Evolutionary conservation across 2,329 filamentous ascomycete genomes (phyloP).

Genomic region (Triangularia setosa): DNA sequence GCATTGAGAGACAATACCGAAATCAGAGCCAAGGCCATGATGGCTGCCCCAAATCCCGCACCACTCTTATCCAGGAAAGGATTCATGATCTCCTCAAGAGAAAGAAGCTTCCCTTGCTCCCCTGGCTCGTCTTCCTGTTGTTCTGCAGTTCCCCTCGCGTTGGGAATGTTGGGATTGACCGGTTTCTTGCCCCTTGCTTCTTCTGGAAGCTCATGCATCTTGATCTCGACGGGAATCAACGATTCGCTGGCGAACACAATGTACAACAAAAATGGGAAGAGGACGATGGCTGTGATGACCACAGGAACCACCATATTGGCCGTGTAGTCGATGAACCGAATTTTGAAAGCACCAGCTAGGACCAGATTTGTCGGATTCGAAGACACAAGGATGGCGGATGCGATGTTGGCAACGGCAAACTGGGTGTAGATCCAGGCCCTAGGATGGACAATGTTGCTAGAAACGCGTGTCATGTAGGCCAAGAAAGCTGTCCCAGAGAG

Average conservation of each 20-base stretch:
- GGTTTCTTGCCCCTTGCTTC: slow-evolving; percentile 53
- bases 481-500: slow-evolving; percentile 70
- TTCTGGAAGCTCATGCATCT: slow-evolving; percentile 63
- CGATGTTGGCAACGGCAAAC: slow-evolving; percentile 69
- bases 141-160: slow-evolving; percentile 52
- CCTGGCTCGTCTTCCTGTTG: slow-evolving; percentile 47
- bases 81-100: slow-evolving; percentile 71
- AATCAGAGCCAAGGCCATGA: slow-evolving; percentile 66
- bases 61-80: slow-evolving; percentile 66
- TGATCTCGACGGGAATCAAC: slow-evolving; percentile 62
- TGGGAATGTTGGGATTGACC: slow-evolving; percentile 69
- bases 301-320: slow-evolving; percentile 76
- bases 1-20: slow-evolving; percentile 65
- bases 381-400: slow-evolving; percentile 71
- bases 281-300: slow-evolving; percentile 60
- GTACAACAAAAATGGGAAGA: slow-evolving; percentile 68
- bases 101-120: slow-evolving; percentile 52
- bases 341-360: slow-evolving; percentile 65
- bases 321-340: slow-evolving; percentile 70
- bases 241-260: slow-evolving; percentile 62
- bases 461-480: slow-evolving; percentile 73
- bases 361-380: slow-evolving; percentile 76
- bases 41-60: slow-evolving; percentile 58
- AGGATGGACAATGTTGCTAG: slow-evolving; percentile 67
- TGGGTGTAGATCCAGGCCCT: slow-evolving; percentile 71